These are phyloP conservation scores for Nelumbo lutea DNA, from an alignment of 164 flowering plant species.

Conservation along the genomic window DNA sequence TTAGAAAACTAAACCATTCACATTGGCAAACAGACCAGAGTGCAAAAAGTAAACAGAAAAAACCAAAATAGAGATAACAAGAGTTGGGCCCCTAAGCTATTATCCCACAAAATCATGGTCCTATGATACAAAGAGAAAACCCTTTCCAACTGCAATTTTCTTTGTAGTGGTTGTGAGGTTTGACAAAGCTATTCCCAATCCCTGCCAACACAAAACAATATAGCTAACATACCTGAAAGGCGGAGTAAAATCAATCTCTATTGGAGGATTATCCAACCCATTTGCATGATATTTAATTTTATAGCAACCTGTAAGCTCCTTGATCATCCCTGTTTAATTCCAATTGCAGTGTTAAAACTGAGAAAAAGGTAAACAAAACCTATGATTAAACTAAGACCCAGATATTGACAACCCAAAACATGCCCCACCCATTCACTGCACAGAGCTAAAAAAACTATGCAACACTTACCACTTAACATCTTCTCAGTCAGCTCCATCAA, in stretches of 20 bases:
- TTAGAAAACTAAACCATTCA: too few relatives aligned
- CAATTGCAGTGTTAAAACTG: conserved; percentile 9
- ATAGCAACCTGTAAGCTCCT: conserved; percentile 85
- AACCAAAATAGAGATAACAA: too few relatives aligned
- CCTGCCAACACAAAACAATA: neutral
- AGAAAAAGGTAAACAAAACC: neutral
- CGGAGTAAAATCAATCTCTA: conserved; percentile 96
- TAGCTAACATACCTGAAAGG: conserved; percentile 71
- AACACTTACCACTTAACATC: conserved; percentile 69
- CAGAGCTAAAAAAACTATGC: neutral
- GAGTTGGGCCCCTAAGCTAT: too few relatives aligned
- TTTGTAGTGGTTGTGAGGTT: neutral
- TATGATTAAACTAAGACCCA: neutral
- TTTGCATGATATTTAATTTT: conserved; percentile 77
- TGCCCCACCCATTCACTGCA: neutral
- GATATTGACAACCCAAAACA: neutral
- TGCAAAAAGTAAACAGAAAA: too few relatives aligned
- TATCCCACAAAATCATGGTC: too few relatives aligned
- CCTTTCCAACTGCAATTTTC: neutral
- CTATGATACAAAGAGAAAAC: too few relatives aligned
- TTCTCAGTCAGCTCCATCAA: conserved; percentile 84
- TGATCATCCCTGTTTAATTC: conserved; percentile 70
- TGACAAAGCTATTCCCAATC: neutral
- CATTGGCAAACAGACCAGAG: too few relatives aligned
- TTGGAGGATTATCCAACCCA: conserved; percentile 78